Evolutionary conservation across 2,329 filamentous ascomycete genomes (phyloP), one percentile per base, ranked within the genome.

Genomic region (Penicillium sp.): DNA sequence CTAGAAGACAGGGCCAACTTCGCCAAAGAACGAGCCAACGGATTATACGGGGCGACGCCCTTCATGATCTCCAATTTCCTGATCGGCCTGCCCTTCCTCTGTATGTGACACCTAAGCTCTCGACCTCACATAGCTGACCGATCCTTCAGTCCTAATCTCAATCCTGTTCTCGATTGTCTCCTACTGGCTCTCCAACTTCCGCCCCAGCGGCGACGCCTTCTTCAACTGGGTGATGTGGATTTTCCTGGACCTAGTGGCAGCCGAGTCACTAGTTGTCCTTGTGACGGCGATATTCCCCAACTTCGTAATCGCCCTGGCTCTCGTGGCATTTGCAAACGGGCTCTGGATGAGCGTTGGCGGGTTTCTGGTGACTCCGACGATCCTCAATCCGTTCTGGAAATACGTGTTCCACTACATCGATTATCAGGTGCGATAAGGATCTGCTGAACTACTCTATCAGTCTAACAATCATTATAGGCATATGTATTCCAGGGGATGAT

Each of bases 401-500:
- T 94, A 95, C 63, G 88, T 88, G 5, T 94, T 94, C 63, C 87
- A 92, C 67, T 95, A 92, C 69, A 92, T 92, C 65, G 88, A 95
- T 68, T 95, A 95, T 65, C 89, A 92, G 68, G 81, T 67, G 54
- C 33, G 55, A 6, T 7, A 5, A 38, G 24, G 11, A 7, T 8
- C 28, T 25, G 4, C 11, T 11, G 18, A 4, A 6, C 4, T 18
- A 11, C 13, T 28, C n/a, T 4, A 5, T 25, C 13, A 24, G 14
- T 2, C 50, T 56, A 46, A 56, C 27, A 2, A 24, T 2, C n/a
- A 33, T 5, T 40, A 4, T 31, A 78, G 73, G 77, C 79, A 38
- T 95, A 92, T 62, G 90, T 95, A 3, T 95, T 95, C 67, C 84
- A 92, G 66, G 90, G 89, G 13, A 94, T 95, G 90, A 94, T 95